Evolutionary conservation across 2,329 filamentous ascomycete species (phyloP).

Genomic region (Lizonia empirigonia): DNA sequence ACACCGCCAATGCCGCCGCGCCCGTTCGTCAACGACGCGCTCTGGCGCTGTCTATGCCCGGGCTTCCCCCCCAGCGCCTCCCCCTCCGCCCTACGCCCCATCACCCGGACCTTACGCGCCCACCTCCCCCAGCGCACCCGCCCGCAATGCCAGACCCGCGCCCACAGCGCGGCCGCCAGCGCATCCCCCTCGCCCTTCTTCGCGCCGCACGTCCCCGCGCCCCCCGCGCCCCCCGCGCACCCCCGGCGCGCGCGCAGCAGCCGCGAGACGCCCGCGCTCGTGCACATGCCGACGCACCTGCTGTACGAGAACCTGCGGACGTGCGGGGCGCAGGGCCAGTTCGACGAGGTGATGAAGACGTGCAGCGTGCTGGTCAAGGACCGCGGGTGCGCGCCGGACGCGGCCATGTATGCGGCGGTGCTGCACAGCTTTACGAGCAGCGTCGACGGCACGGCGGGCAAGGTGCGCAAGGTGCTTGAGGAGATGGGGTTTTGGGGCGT

Average conservation of each 20-base stretch:
- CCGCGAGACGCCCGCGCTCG: constrained; percentile 18
- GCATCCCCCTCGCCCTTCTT: constrained; percentile 11
- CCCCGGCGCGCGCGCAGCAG: too few relatives aligned
- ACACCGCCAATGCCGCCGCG: constrained; percentile 37
- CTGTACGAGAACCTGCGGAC: constrained; percentile 42
- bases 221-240: neutral
- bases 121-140: neutral
- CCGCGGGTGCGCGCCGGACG: constrained; percentile 61
- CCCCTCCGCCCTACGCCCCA: neutral
- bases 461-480: constrained; percentile 67
- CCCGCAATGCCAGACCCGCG: constrained; percentile 16
- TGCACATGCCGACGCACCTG: constrained; percentile 31
- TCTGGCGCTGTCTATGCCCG: constrained; percentile 46
- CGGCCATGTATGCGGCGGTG: constrained; percentile 73
- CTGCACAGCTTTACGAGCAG: constrained; percentile 73
- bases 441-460: constrained; percentile 67
- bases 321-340: constrained; percentile 32
- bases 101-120: too few relatives aligned
- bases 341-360: constrained; percentile 47
- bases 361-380: constrained; percentile 64
- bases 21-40: constrained; percentile 41
- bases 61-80: constrained; percentile 23
- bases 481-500: constrained; percentile 65
- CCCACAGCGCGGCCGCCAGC: constrained; percentile 22
- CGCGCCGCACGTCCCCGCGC: neutral